Percentiles rank a stretch among this genome's conserved stretches.
Evolutionary conservation across 2,329 filamentous ascomycete genomes (phyloP).

Genomic region (Epichloe gansuensis): DNA sequence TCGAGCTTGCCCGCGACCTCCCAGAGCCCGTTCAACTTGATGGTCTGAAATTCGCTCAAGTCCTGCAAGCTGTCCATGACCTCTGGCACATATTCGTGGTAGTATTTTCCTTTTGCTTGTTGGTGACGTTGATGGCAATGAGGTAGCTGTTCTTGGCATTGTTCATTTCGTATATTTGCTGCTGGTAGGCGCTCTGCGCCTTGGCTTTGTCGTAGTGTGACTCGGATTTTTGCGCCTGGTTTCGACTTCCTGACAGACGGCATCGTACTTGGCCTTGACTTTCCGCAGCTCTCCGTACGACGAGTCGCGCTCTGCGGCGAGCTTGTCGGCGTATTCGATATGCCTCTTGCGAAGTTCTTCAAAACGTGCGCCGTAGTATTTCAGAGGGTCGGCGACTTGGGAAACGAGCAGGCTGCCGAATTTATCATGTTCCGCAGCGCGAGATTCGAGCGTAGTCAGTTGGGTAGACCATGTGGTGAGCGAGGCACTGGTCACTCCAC

Average conservation of each 20-base stretch:
- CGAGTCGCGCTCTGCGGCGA: constrained; percentile 79
- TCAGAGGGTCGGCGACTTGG: constrained; percentile 78
- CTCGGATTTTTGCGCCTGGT: constrained; percentile 84
- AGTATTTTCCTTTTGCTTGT: constrained; percentile 96
- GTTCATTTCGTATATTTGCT: constrained; percentile 89
- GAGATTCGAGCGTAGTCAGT: constrained; percentile 75
- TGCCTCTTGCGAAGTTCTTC: constrained; percentile 91
- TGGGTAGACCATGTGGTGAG: constrained; percentile 96
- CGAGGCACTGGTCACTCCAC: constrained; percentile 51
- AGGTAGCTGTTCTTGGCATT: constrained; percentile 98
- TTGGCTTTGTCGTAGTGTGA: constrained; percentile 90
- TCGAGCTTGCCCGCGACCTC: constrained; percentile 68
- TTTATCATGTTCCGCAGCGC: constrained; percentile 79
- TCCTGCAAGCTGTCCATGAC: constrained; percentile 89
- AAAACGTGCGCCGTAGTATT: constrained; percentile 59
- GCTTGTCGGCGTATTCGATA: constrained; percentile 72
- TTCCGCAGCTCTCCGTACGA: constrained; percentile 81
- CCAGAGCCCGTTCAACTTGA: constrained; percentile 80
- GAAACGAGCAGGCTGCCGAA: constrained; percentile 67
- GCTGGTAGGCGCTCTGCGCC: constrained; percentile 81
- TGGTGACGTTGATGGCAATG: constrained; percentile 90
- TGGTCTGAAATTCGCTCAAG: constrained; percentile 76
- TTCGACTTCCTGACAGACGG: constrained; percentile 87
- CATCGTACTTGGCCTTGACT: constrained; percentile 85
- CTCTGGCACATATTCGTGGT: constrained; percentile 92